phyloP scores from a whole-genome alignment of 78 protist species.

The Cavenderia fasciculata region DNA sequence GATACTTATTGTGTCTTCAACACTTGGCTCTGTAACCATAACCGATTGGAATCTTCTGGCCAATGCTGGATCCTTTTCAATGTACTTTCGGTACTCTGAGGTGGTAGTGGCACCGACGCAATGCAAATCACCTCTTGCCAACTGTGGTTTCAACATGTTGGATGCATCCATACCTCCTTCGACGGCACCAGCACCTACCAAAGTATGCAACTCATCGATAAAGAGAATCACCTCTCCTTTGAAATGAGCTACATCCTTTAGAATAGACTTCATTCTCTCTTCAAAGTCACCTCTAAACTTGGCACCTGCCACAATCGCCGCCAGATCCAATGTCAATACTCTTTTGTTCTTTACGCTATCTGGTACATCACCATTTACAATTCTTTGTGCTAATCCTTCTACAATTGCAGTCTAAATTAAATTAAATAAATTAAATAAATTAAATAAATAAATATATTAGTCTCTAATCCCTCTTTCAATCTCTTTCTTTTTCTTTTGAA shows the following conservation, averaged over 20 bases:
- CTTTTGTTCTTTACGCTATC: conserved; percentile 81
- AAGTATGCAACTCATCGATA: conserved; percentile 98
- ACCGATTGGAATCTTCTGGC: conserved; percentile 97
- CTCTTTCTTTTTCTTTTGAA: too few relatives aligned
- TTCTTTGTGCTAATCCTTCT: conserved; percentile 99
- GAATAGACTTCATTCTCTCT: conserved; percentile 97
- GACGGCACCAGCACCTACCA: conserved; percentile 98
- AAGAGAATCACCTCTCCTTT: conserved; percentile 94
- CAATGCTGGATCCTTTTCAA: conserved; percentile 99
- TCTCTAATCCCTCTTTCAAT: too few relatives aligned
- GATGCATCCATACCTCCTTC: conserved; percentile 99
- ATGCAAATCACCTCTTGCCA: conserved; percentile 98
- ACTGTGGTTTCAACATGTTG: conserved; percentile 98
- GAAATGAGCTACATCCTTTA: conserved; percentile 91
- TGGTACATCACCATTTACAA: conserved; percentile 98
- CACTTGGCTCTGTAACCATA: conserved; percentile 95
- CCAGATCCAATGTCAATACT: conserved; percentile 96
- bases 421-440: too few relatives aligned
- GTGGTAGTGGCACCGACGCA: conserved; percentile 99
- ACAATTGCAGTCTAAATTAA: conserved; percentile 96
- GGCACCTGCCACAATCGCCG: conserved; percentile 98
- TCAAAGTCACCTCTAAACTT: conserved; percentile 99
- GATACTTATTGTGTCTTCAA: conserved; percentile 95
- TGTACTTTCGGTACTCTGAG: conserved; percentile 95
- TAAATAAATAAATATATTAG: background rate